phyloP scores from a whole-genome alignment of 768 basidiomycete genomes.

The Asterophora parasitica region DNA sequence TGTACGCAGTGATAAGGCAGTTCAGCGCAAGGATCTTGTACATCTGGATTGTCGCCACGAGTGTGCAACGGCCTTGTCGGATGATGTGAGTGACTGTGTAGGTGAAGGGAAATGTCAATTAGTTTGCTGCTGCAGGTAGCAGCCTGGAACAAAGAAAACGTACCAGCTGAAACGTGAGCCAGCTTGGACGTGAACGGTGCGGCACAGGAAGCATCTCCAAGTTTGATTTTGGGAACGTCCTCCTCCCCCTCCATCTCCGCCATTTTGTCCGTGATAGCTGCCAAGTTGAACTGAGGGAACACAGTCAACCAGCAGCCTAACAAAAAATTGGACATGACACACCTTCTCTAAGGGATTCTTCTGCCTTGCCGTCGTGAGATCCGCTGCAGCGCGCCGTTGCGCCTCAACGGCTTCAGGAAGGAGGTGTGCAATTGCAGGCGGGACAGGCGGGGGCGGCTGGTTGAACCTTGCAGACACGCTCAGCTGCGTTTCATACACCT shows the following conservation, averaged over 20 bases:
- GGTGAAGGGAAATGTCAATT: no score
- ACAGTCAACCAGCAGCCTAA: neutral
- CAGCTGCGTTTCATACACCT: conserved; percentile 95
- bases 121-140: no score
- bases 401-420: conserved; percentile 90
- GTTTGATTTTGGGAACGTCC: conserved; percentile 96
- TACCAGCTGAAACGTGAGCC: conserved; percentile 94
- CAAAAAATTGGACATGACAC: conserved; percentile 15
- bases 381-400: conserved; percentile 74
- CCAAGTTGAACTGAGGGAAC: conserved; percentile 61
- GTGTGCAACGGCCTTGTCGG: conserved; percentile 95
- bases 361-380: conserved; percentile 50
- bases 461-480: conserved; percentile 87
- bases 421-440: conserved; percentile 78
- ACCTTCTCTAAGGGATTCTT: conserved; percentile 92
- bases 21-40: conserved; percentile 99
- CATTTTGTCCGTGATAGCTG: conserved; percentile 76
- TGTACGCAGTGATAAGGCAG: conserved; percentile 98
- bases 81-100: conserved; percentile 88
- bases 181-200: conserved; percentile 98
- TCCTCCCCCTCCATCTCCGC: conserved; percentile 93
- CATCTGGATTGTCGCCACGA: conserved; percentile 99
- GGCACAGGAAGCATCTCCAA: conserved; percentile 98
- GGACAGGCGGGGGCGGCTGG: conserved; percentile 92
- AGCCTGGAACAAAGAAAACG: conserved; percentile 28